phyloP scores from a whole-genome alignment of 208 protist genomes.

The Acanthamoeba sp. region DNA sequence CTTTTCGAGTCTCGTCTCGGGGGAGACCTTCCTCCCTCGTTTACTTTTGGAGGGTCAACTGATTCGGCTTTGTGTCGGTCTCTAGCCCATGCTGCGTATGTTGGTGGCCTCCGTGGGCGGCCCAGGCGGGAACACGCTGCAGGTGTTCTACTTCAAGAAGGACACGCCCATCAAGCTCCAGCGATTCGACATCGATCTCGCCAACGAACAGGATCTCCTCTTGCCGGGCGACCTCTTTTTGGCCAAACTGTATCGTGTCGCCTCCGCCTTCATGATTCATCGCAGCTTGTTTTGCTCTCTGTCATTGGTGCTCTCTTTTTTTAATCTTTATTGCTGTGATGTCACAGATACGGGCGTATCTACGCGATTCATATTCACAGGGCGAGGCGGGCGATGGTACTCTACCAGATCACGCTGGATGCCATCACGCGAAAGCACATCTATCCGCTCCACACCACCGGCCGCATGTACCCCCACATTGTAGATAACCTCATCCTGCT shows the following conservation, averaged over 20 bases:
- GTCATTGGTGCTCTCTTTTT: neutral
- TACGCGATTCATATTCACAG: constrained; percentile 4
- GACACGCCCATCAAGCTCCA: constrained; percentile 24
- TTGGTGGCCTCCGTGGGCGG: constrained; percentile 4
- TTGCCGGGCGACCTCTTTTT: neutral
- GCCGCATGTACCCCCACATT: neutral
- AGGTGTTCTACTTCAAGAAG: constrained; percentile 33
- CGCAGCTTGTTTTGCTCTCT: no score
- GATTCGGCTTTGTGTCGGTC: neutral
- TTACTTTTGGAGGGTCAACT: no score
- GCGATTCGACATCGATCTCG: constrained; percentile 17
- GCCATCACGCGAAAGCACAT: neutral
- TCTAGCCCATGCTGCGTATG: neutral
- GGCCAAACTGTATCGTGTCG: neutral
- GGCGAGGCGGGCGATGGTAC: neutral
- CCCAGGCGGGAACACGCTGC: neutral
- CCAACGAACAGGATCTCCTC: neutral
- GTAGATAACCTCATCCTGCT: constrained; percentile 47
- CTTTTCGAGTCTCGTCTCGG: neutral
- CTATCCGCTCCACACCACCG: neutral
- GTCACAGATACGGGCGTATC: constrained; percentile 40
- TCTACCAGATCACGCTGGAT: constrained; percentile 39
- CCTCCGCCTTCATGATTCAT: neutral
- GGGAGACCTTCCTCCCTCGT: no score
- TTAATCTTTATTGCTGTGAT: no score